These are phyloP conservation scores for Beauveria varroae DNA, from an alignment of 2,329 filamentous ascomycete species.

Conservation along the genomic window DNA sequence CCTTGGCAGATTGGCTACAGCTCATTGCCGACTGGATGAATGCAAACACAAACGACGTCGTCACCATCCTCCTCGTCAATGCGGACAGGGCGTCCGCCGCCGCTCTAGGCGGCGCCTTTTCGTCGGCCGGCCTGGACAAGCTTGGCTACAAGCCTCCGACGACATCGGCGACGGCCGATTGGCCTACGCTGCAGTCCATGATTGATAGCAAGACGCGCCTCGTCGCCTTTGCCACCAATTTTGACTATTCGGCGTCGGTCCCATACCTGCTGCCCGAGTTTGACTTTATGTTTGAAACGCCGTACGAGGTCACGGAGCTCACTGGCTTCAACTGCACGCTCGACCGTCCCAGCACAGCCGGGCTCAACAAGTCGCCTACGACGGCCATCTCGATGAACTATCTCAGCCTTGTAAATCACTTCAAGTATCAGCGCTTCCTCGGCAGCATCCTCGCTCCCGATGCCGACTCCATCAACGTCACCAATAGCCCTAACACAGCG, in stretches of 20 bases:
- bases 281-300: conserved; percentile 63
- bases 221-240: conserved; percentile 60
- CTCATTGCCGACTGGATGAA: conserved; percentile 63
- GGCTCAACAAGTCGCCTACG: conserved; percentile 36
- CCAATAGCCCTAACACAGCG: conserved; percentile 55
- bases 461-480: conserved; percentile 49
- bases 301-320: conserved; percentile 55
- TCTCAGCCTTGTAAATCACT: conserved; percentile 74
- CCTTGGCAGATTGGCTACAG: conserved; percentile 54
- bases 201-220: conserved; percentile 58
- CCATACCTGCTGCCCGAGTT: conserved; percentile 59
- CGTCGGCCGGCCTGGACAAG: conserved; percentile 49
- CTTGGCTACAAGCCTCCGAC: conserved; percentile 53
- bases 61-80: conserved; percentile 69
- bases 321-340: conserved; percentile 66
- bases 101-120: conserved; percentile 47
- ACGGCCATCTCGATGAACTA: conserved; percentile 49
- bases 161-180: conserved; percentile 36
- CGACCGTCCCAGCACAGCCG: conserved; percentile 47
- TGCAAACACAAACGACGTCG: conserved; percentile 62
- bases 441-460: conserved; percentile 54
- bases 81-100: conserved; percentile 49
- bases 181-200: conserved; percentile 66
- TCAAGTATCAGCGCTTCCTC: conserved; percentile 54
- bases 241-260: conserved; percentile 31